Evolutionary conservation across 208 protist species (phyloP), one percentile per base, ranked within the genome.

Genomic region (Wallacemonas sp.): DNA sequence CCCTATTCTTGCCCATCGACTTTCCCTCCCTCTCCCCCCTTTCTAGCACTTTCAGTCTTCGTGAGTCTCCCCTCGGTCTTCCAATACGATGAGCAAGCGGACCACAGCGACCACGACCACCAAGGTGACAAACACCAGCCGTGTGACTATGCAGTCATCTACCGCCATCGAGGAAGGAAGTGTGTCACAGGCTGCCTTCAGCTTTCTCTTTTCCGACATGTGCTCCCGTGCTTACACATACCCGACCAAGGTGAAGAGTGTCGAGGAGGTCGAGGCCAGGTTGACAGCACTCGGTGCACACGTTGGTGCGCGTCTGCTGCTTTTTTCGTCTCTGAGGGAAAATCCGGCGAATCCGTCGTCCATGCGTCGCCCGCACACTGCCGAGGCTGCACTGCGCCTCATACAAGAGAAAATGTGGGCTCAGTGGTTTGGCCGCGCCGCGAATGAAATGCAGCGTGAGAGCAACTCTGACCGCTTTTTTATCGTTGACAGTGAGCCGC

Each of bases 161-260:
- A 58, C 41, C 31, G 28, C 33, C 1, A n/a, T 67, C 0, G 76
- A 86, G 39, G 78, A 86, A 34, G 70, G 72, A 3, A 79, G 75
- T 44, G 85, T 95, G 2, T 79, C 88, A 1, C 73, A 90, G n/a
- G 88, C 88, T 0, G 75, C 79, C 11, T 92, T 93, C 70, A 92
- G 84, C 66, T 95, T 91, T 58, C 79, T 95, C 19, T 95, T 95
- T 60, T 91, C 84, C 6, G 85, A 95, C 51, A 42, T 95, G 60
- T 95, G 89, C 64, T 80, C 83, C 8, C 79, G 84, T 33, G 89
- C 89, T 6, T 88, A 90, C 72, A 87, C 67, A 2, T 85, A 84
- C 56, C 89, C 89, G 0, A 77, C 74, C 0, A 92, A 93, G 51
- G 86, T 88, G 26, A 66, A 73, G 38, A 86, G 84, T 45, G 73